Percentiles rank a stretch among this genome's conserved stretches.
Conservation (phyloP, 495 filamentous ascomycete species). For the Penicillium odoratum region DNA sequence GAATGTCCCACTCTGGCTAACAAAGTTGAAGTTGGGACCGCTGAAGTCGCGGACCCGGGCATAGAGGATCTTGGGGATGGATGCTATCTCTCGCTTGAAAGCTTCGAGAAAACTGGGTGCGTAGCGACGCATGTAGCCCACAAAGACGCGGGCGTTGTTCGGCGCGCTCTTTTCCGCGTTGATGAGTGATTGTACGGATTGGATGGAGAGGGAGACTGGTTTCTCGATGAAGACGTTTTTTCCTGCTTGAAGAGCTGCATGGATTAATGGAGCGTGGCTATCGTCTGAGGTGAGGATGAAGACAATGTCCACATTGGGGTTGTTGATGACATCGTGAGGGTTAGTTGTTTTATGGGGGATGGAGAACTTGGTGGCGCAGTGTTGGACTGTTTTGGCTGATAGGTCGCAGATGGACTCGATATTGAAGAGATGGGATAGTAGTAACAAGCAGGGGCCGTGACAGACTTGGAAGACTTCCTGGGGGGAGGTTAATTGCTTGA, state of each 20-base stretch:
- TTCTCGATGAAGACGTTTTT: slow-evolving; percentile 54
- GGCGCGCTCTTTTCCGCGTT: slow-evolving; percentile 37
- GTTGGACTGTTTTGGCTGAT: slow-evolving; percentile 30
- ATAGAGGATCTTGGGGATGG: slow-evolving; percentile 41
- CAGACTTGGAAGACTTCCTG: slow-evolving; percentile 47
- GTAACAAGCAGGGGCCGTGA: slow-evolving; percentile 43
- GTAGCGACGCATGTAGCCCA: slow-evolving; percentile 55
- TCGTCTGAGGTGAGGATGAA: slow-evolving; percentile 44
- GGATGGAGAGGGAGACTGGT: slow-evolving; percentile 42
- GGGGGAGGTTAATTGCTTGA: slow-evolving; percentile 1
- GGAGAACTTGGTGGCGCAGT: slow-evolving; percentile 29
- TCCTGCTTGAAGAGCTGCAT: slow-evolving; percentile 35
- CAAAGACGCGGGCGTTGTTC: slow-evolving; percentile 39
- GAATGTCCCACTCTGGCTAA: slow-evolving; percentile 50
- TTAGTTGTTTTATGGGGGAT: slow-evolving; percentile 24
- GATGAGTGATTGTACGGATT: slow-evolving; percentile 31
- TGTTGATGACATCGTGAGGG: slow-evolving; percentile 28
- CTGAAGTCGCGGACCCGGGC: slow-evolving; percentile 48
- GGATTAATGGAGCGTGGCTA: slow-evolving; percentile 38
- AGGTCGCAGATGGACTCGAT: slow-evolving; percentile 44
- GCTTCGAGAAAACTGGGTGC: slow-evolving; percentile 43
- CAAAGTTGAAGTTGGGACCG: slow-evolving; percentile 47
- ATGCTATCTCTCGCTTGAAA: slow-evolving; percentile 39
- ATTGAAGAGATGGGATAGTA: slow-evolving; percentile 38
- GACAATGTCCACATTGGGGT: slow-evolving; percentile 45